phyloP scores from a whole-genome alignment of 164 flowering plant genomes.

The Aristolochia contorta region DNA sequence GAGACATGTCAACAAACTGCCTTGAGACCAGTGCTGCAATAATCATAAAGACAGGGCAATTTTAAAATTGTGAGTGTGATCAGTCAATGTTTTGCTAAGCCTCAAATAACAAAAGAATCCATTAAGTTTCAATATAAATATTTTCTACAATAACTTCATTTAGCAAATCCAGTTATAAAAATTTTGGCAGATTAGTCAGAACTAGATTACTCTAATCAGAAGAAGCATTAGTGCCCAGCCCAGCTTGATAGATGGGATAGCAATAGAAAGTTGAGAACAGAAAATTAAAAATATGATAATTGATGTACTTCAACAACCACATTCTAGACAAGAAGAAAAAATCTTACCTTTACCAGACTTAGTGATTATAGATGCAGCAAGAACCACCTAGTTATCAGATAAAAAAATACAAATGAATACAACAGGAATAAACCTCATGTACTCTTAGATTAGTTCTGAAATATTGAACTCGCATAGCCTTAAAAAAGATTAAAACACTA shows the following conservation, averaged over 20 bases:
- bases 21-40: slow-evolving; percentile 86
- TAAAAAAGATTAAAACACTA: not conserved
- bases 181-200: not conserved
- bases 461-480: too few species aligned
- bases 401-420: not conserved
- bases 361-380: slow-evolving; percentile 38
- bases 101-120: not conserved
- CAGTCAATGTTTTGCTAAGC: not conserved
- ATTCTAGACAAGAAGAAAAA: not conserved
- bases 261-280: too few species aligned
- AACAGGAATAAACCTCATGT: not conserved
- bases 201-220: not conserved
- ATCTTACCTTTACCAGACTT: slow-evolving; percentile 46
- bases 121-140: not conserved
- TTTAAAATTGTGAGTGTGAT: not conserved
- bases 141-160: not conserved
- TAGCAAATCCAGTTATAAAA: not conserved
- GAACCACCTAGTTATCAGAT: slow-evolving; percentile 29
- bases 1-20: slow-evolving; percentile 97
- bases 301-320: too few species aligned
- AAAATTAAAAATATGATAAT: not conserved
- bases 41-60: not conserved
- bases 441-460: not conserved
- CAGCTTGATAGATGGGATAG: too few species aligned
- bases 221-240: too few species aligned